These are phyloP conservation scores for Apiospora koreana DNA, from an alignment of 2,329 filamentous ascomycete genomes.

Conservation along the genomic window DNA sequence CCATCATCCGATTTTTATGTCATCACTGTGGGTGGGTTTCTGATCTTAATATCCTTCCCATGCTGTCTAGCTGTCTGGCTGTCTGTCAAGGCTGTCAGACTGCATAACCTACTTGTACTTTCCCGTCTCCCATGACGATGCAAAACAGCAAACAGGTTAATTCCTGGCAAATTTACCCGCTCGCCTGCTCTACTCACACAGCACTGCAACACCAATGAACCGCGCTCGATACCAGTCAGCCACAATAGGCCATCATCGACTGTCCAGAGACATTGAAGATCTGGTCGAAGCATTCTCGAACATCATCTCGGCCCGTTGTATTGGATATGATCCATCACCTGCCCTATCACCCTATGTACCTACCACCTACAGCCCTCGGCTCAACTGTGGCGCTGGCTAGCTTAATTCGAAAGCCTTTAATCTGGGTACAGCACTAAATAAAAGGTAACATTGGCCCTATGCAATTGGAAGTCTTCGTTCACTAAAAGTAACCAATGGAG, in stretches of 20 bases:
- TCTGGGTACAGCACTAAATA: neutral
- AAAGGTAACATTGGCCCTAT: neutral
- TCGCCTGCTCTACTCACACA: neutral
- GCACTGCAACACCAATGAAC: neutral
- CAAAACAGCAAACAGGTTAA: neutral
- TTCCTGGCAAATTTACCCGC: neutral
- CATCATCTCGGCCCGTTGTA: neutral
- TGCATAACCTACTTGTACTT: no score
- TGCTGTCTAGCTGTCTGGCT: no score
- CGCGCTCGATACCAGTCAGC: neutral
- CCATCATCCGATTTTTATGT: constrained; percentile 2
- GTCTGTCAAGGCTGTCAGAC: neutral
- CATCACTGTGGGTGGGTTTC: neutral
- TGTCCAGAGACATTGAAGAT: neutral
- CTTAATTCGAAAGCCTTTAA: neutral
- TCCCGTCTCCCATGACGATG: neutral
- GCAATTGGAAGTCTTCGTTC: neutral
- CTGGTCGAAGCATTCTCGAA: neutral
- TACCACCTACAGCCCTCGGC: neutral
- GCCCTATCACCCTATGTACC: no score
- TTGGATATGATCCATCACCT: neutral
- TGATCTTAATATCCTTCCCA: neutral
- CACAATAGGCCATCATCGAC: neutral
- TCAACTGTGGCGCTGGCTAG: neutral
- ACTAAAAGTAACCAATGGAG: neutral